Conservation (phyloP, 2,329 filamentous ascomycete species). For the Cryphonectria carpinicola region DNA sequence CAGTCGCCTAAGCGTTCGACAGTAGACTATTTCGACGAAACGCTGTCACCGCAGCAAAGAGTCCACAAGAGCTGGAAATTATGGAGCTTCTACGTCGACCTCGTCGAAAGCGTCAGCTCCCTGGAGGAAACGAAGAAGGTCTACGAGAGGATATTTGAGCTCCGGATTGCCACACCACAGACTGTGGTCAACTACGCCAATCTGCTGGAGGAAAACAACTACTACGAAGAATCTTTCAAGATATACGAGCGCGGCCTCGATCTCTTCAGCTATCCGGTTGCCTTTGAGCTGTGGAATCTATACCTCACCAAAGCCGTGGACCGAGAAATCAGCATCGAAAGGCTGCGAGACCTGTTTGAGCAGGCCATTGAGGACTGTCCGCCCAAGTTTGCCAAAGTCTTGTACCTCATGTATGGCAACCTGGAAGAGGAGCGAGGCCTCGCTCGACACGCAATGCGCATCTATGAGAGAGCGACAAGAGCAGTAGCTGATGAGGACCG, state of each 20-base stretch:
- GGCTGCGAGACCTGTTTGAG: constrained; percentile 92
- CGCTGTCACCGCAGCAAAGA: constrained; percentile 87
- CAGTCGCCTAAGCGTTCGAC: constrained; percentile 97
- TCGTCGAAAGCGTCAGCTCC: constrained; percentile 91
- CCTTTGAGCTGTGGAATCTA: constrained; percentile 97
- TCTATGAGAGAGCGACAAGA: constrained; percentile 95
- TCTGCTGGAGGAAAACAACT: constrained; percentile 89
- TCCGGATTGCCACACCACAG: constrained; percentile 95
- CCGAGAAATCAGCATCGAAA: constrained; percentile 92
- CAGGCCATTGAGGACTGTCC: constrained; percentile 95
- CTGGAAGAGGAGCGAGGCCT: constrained; percentile 94
- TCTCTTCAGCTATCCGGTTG: constrained; percentile 97
- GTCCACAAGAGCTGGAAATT: constrained; percentile 99
- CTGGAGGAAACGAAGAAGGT: constrained; percentile 91
- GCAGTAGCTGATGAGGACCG: constrained; percentile 94
- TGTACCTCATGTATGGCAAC: constrained; percentile 98
- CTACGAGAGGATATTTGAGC: constrained; percentile 97
- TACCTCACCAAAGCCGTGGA: constrained; percentile 98
- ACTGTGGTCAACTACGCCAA: constrained; percentile 99
- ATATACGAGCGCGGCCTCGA: constrained; percentile 94
- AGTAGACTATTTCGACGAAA: constrained; percentile 99
- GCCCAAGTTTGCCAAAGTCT: constrained; percentile 90
- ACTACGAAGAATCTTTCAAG: constrained; percentile 98
- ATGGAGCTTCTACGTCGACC: constrained; percentile 98
- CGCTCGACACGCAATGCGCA: constrained; percentile 95